A percentile compares a stretch with the other conserved stretches of the same genome.
Evolutionary conservation across 768 basidiomycete genomes (phyloP).

Genomic region (Lentinula aciculospora): DNA sequence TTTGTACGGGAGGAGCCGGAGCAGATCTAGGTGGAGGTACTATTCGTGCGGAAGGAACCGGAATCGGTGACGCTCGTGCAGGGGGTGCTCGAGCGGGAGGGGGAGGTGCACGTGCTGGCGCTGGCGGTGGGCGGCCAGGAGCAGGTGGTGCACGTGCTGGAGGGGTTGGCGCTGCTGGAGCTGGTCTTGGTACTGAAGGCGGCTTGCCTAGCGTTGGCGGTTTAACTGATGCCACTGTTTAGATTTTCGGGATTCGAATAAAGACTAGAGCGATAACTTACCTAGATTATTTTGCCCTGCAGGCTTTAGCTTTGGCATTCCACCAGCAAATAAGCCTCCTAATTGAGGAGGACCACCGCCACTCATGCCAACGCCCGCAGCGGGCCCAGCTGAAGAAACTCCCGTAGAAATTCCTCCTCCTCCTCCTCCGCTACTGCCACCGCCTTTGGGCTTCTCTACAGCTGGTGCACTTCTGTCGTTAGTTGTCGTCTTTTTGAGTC

Average conservation of each 20-base stretch:
- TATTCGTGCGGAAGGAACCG: slow-evolving; percentile 26
- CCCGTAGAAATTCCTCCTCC: slow-evolving; percentile 30
- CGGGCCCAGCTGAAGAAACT: slow-evolving; percentile 17
- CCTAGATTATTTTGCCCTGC: slow-evolving; percentile 58
- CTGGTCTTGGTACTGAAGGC: slow-evolving; percentile 55
- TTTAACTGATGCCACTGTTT: slow-evolving; percentile 38
- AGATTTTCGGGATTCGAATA: slow-evolving; percentile 9
- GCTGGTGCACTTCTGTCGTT: slow-evolving; percentile 73
- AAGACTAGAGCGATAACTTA: slow-evolving; percentile 21
- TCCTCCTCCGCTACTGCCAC: slow-evolving; percentile 32
- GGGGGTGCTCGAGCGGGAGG: slow-evolving; percentile 22
- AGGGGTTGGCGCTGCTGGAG: slow-evolving; percentile 26
- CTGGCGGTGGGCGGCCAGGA: slow-evolving; percentile 24
- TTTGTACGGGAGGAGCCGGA: slow-evolving; percentile 22
- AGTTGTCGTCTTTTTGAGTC: slow-evolving; percentile 76
- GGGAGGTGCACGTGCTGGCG: slow-evolving; percentile 24
- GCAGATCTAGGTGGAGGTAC: slow-evolving; percentile 24
- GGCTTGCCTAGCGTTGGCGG: slow-evolving; percentile 60
- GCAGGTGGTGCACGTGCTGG: slow-evolving; percentile 26
- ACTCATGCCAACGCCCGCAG: slow-evolving; percentile 20
- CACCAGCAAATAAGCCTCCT: slow-evolving; percentile 83
- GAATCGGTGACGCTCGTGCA: slow-evolving; percentile 24
- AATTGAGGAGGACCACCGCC: slow-evolving; percentile 71
- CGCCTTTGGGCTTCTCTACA: slow-evolving; percentile 42
- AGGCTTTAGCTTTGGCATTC: slow-evolving; percentile 86